Conservation (phyloP, 2,329 filamentous ascomycete species). For the Penicillium freii region DNA sequence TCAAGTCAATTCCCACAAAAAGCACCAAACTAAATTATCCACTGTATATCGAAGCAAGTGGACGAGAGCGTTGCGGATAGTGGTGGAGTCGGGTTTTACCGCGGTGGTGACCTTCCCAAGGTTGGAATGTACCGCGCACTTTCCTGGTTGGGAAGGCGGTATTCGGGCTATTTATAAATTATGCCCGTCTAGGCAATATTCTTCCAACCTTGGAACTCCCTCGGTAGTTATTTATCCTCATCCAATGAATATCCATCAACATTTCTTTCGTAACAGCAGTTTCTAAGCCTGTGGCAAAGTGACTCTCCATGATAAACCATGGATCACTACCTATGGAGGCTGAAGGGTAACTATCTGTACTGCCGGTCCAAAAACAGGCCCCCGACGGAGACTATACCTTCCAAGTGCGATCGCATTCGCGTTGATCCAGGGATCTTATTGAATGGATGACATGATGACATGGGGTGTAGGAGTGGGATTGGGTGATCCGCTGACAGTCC, state of each 20-base stretch:
- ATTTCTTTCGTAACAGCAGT: constrained; percentile 10
- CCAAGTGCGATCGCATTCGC: constrained; percentile 51
- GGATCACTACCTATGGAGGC: constrained; percentile 52
- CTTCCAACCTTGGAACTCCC: not conserved
- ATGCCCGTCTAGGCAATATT: not conserved
- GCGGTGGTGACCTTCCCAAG: constrained; percentile 33
- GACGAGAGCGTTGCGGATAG: constrained; percentile 49
- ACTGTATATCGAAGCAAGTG: constrained; percentile 47
- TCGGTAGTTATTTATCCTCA: not conserved
- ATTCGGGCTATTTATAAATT: not conserved
- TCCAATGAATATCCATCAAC: not conserved
- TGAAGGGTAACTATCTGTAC: constrained; percentile 45
- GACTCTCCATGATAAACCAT: constrained; percentile 50
- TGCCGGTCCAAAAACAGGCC: constrained; percentile 34
- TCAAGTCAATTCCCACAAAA: not conserved
- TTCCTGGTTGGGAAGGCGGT: not conserved
- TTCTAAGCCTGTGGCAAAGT: constrained; percentile 49
- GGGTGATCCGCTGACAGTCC: constrained; percentile 46
- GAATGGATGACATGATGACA: constrained; percentile 47
- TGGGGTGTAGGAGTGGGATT: constrained; percentile 48
- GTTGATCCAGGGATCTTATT: constrained; percentile 49
- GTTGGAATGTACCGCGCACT: constrained; percentile 49
- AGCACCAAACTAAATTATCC: constrained; percentile 49
- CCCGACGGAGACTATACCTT: constrained; percentile 30
- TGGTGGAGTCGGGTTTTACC: constrained; percentile 49